Base-by-base conservation (phyloP, 805 yeast species). In the Ogataea trehaloabstinens region DNA sequence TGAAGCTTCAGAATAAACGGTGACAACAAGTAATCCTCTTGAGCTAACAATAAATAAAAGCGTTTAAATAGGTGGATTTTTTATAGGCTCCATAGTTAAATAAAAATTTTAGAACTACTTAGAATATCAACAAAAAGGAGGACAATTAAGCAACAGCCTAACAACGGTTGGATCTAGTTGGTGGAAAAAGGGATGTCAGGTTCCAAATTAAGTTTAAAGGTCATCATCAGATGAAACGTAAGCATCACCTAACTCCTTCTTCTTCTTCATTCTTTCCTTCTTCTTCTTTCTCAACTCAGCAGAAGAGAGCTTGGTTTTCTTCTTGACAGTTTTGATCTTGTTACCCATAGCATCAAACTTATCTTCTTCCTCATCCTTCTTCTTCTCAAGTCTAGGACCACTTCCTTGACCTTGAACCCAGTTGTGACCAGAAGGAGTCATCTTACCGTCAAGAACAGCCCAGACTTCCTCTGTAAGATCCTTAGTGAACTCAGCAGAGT, bases 241-340 rank as follows among this genome's bases (percentile, higher is more conserved):
- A 72, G 93, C 98, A 68, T 93, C 99, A 80, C 98, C 98, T 69
- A 90, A 73, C 73, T 85, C 95, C 95, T 93, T 93, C 97, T 91
- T 93, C 95, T 91, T 93, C 85, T 85, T 88, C 98, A 93, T 90
- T 84, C 99, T 89, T 79, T 93, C 99, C 95, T 93, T 93, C 97
- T 93, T 93, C 96, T 93, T 93, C 96, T 93, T 93, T 84, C 99
- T 88, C 71, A 91, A 79, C 75, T 93, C 99, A 56, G 99, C 97
- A 68, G 98, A 89, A 58, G 97, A 86, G 67, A 93, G 80, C 86
- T 93, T 93, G 73, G 80, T 78, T 83, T 85, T 90, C 95, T 93
- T 93, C 85, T 89, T 87, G 70, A 78, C 87, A 69, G 85, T 75
- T 64, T 88, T 90, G 73, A 93, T 82, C 95, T 93, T 93, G 96